Conservation (phyloP, 1,284 basidiomycete species). For the Fomitopsis schrenkii region DNA sequence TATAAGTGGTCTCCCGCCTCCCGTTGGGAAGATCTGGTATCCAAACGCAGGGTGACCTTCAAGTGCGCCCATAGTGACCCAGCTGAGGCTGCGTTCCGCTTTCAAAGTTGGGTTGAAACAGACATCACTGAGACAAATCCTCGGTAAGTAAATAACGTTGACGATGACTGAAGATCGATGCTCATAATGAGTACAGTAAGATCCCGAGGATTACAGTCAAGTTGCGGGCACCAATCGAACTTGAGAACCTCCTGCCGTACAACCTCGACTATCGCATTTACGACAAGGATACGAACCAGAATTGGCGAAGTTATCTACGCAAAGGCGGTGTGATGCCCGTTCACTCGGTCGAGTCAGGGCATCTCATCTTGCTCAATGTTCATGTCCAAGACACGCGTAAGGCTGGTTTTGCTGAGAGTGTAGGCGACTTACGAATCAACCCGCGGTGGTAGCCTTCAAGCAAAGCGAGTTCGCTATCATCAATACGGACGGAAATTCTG, state of each 20-base stretch:
- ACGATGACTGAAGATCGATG: slow-evolving; percentile 4
- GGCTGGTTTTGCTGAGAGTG: not conserved
- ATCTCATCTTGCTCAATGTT: slow-evolving; percentile 90
- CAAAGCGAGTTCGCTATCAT: slow-evolving; percentile 99
- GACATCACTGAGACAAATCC: slow-evolving; percentile 63
- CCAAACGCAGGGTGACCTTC: slow-evolving; percentile 77
- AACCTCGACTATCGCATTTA: slow-evolving; percentile 96
- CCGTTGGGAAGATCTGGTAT: slow-evolving; percentile 87
- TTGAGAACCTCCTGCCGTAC: slow-evolving; percentile 96
- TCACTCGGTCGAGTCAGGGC: slow-evolving; percentile 94
- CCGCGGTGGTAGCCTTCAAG: slow-evolving; percentile 64
- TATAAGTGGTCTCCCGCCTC: slow-evolving; percentile 93
- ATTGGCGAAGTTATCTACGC: slow-evolving; percentile 90
- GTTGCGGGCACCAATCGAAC: slow-evolving; percentile 92
- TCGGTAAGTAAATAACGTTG: slow-evolving; percentile 38
- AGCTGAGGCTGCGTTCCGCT: slow-evolving; percentile 89
- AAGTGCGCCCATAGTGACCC: slow-evolving; percentile 83
- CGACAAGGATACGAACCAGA: slow-evolving; percentile 92
- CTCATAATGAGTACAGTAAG: slow-evolving; percentile 43
- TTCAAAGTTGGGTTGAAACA: slow-evolving; percentile 90
- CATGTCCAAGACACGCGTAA: slow-evolving; percentile 86
- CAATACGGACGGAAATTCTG: slow-evolving; percentile 90
- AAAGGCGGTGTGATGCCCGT: slow-evolving; percentile 96
- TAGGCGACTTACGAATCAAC: not conserved
- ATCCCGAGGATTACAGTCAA: slow-evolving; percentile 85